phyloP scores from a whole-genome alignment of 2,329 filamentous ascomycete genomes.

The Stemphylium lycopersici region DNA sequence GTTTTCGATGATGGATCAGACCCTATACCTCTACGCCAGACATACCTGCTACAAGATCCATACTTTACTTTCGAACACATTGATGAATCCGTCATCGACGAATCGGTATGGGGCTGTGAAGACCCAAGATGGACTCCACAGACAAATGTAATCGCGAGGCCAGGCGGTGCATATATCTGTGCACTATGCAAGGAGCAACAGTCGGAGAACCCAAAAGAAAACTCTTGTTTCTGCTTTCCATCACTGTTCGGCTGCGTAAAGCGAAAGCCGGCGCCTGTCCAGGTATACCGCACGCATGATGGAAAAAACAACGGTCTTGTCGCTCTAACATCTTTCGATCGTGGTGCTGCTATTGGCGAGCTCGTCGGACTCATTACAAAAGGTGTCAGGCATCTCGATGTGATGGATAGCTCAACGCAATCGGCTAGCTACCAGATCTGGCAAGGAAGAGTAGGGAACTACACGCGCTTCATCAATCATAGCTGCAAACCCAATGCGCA shows the following conservation, averaged over 20 bases:
- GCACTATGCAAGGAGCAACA: slow-evolving; percentile 56
- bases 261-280: slow-evolving; percentile 53
- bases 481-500: slow-evolving; percentile 64
- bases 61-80: slow-evolving; percentile 58
- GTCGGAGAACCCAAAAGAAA: slow-evolving; percentile 57
- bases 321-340: slow-evolving; percentile 56
- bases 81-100: slow-evolving; percentile 58
- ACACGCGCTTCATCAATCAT: slow-evolving; percentile 65
- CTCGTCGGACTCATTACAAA: slow-evolving; percentile 63
- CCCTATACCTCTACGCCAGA: slow-evolving; percentile 54
- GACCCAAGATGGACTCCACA: slow-evolving; percentile 56
- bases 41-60: slow-evolving; percentile 56
- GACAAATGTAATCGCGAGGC: slow-evolving; percentile 32
- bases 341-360: slow-evolving; percentile 61
- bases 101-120: slow-evolving; percentile 55
- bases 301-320: slow-evolving; percentile 63
- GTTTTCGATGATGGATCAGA: slow-evolving; percentile 53
- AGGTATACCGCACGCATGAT: slow-evolving; percentile 59
- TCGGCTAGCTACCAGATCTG: slow-evolving; percentile 64
- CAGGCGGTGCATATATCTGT: slow-evolving; percentile 49
- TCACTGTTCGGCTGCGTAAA: slow-evolving; percentile 57
- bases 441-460: slow-evolving; percentile 63
- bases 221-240: slow-evolving; percentile 61
- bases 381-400: slow-evolving; percentile 59
- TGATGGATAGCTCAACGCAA: slow-evolving; percentile 60